Evolutionary conservation across 805 yeast genomes (phyloP).

Genomic region (Yarrowia hollandica): DNA sequence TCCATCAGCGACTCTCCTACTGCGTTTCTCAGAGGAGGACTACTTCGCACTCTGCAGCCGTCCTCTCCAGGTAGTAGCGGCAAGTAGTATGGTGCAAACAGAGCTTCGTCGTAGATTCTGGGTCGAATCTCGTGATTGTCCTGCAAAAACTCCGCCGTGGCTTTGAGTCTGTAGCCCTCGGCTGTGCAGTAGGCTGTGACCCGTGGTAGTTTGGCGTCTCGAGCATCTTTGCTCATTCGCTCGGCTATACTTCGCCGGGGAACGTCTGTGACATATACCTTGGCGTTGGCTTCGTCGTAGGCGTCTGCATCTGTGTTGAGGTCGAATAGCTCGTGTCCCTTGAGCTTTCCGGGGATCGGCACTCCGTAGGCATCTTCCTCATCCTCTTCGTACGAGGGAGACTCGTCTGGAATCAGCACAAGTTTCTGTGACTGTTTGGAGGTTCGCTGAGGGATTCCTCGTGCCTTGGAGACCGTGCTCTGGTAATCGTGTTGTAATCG

Average conservation of each 20-base stretch:
- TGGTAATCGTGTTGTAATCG: constrained; percentile 24
- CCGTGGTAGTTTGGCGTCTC: constrained; percentile 68
- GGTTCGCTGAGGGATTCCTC: constrained; percentile 52
- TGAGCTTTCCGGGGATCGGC: constrained; percentile 29
- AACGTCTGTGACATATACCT: constrained; percentile 40
- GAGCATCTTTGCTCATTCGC: constrained; percentile 47
- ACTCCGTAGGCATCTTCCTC: constrained; percentile 34
- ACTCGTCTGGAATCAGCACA: constrained; percentile 67
- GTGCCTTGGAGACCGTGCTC: constrained; percentile 6
- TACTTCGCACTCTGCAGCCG: constrained; percentile 41
- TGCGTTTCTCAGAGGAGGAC: constrained; percentile 37
- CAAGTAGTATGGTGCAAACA: constrained; percentile 83
- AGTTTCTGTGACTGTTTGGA: constrained; percentile 83
- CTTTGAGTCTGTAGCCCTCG: constrained; percentile 69
- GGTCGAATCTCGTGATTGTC: constrained; percentile 81
- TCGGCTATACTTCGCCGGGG: constrained; percentile 38
- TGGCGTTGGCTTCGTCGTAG: constrained; percentile 50
- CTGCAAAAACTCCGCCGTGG: constrained; percentile 63
- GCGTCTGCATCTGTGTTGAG: constrained; percentile 25
- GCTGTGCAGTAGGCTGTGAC: constrained; percentile 91
- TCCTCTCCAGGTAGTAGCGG: constrained; percentile 80
- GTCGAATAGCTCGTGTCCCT: constrained; percentile 21
- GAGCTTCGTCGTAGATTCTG: constrained; percentile 85
- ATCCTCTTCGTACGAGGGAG: constrained; percentile 34
- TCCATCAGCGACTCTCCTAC: constrained; percentile 59